Evolutionary conservation across 805 yeast genomes (phyloP).

Genomic region (Lipomyces spencermartinsiae): DNA sequence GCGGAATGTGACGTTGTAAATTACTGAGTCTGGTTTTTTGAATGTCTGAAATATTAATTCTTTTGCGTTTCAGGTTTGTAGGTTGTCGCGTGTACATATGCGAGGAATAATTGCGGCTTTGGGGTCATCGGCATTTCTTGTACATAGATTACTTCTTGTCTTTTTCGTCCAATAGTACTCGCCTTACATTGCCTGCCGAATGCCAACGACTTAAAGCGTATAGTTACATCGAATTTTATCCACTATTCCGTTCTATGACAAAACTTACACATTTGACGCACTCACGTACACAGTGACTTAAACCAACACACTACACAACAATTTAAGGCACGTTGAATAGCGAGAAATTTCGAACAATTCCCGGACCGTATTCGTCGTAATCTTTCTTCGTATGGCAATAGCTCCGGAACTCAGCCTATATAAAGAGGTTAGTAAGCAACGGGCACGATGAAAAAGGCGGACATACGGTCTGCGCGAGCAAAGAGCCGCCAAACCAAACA

Average conservation of each 20-base stretch:
- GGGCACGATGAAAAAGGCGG: background rate
- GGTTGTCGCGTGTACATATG: background rate
- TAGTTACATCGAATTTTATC: background rate
- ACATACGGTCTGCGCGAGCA: slow-evolving; percentile 84
- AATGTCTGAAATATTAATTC: background rate
- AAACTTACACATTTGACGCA: background rate
- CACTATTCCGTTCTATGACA: background rate
- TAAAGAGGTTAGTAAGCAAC: slow-evolving; percentile 15
- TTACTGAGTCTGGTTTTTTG: background rate
- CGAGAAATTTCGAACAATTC: slow-evolving; percentile 95
- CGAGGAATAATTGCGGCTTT: background rate
- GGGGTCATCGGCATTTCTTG: background rate
- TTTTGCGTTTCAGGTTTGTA: background rate
- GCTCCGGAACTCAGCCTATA: slow-evolving; percentile 78
- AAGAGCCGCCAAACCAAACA: slow-evolving; percentile 99
- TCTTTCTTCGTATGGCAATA: slow-evolving; percentile 97
- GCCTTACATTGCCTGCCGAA: background rate
- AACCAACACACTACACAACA: background rate
- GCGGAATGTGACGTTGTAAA: background rate
- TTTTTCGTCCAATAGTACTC: background rate
- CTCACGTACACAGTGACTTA: background rate
- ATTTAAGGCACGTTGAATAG: slow-evolving; percentile 83
- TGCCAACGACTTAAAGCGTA: background rate
- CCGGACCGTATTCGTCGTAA: slow-evolving; percentile 97
- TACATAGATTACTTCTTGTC: slow-evolving; percentile 2